Conservation (phyloP, 495 filamentous ascomycete genomes). For the Hyphodiscus hymeniophilus region DNA sequence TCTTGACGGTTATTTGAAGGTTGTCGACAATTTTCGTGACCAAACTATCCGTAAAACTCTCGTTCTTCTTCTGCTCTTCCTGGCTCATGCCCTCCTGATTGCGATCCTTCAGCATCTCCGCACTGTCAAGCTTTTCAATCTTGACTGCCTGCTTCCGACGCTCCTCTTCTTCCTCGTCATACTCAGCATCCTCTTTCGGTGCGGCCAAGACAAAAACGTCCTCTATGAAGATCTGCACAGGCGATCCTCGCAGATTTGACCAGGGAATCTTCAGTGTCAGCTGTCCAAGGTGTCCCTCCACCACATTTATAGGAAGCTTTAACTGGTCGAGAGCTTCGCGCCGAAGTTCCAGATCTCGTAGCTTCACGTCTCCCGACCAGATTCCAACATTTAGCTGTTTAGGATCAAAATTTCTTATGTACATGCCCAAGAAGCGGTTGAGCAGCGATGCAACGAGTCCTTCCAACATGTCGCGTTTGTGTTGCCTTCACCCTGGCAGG, state of each 20-base stretch:
- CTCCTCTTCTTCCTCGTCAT: slow-evolving; percentile 86
- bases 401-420: slow-evolving; percentile 97
- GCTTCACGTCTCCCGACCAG: slow-evolving; percentile 94
- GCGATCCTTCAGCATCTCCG: slow-evolving; percentile 84
- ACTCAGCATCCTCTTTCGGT: slow-evolving; percentile 87
- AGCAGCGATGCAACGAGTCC: slow-evolving; percentile 77
- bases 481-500: slow-evolving; percentile 48
- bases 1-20: slow-evolving; percentile 92
- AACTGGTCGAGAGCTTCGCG: slow-evolving; percentile 94
- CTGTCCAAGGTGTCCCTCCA: slow-evolving; percentile 86
- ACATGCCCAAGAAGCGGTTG: slow-evolving; percentile 98
- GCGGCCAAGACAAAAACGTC: slow-evolving; percentile 94
- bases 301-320: slow-evolving; percentile 88
- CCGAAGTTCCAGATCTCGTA: slow-evolving; percentile 83
- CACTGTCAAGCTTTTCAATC: slow-evolving; percentile 95
- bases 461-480: slow-evolving; percentile 47
- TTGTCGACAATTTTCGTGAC: slow-evolving; percentile 97
- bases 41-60: slow-evolving; percentile 91
- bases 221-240: slow-evolving; percentile 88
- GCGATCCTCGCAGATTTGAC: slow-evolving; percentile 90
- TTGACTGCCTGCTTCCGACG: slow-evolving; percentile 75
- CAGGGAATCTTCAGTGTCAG: slow-evolving; percentile 90
- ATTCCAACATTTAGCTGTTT: slow-evolving; percentile 96
- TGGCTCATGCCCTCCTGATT: slow-evolving; percentile 87
- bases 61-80: slow-evolving; percentile 91